Base-by-base conservation (phyloP, 768 basidiomycete genomes). In the Coprinopsis sp. region DNA sequence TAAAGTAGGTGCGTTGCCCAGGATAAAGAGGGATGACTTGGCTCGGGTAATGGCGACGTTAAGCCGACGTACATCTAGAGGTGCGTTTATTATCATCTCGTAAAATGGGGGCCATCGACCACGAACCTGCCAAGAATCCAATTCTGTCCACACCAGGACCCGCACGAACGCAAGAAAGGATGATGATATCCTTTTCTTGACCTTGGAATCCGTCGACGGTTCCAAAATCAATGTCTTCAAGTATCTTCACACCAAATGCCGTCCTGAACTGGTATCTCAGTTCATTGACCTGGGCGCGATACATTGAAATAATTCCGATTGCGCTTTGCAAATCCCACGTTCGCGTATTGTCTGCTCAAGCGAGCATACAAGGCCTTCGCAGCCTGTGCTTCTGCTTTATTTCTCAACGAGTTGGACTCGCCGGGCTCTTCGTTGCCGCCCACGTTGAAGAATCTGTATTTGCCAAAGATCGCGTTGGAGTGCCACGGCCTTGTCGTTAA, bases 171-270 rank as follows among this genome's bases (percentile, higher is more conserved):
- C 93, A 96, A 3, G 96, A 98, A 16, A 99, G 74, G 54, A 99
- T 97, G 66, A 99, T 95, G 44, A 99, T 80, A 55, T 95, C 91
- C 63, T 99, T 99, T 64, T 99, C 96, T 68, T 99, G 96, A 38
- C 96, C 96, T 64, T 99, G 96, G 60, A 98, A 98, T 8, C 95
- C 96, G 65, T 99, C 95, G 30, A 99, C 95, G 0, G 96, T 98
- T 61, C 96, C 88, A 70, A 99, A 97, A 58, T 94, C 87, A 30
- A 99, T 79, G 33, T 75, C 79, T 25, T 74, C 73, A 1, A 84
- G 56, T 18, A 96, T 79, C 19, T 80, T 74, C 25, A 69, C 60
- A 2, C 93, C 92, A 62, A 90, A 96, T 12, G 76, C 74, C 45
- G 72, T 65, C 36, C 73, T 68, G 56, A 99, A 98, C 5, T 74